These are phyloP conservation scores for Wickerhamomyces sp. DNA, from an alignment of 1,139 yeast species.

Conservation along the genomic window DNA sequence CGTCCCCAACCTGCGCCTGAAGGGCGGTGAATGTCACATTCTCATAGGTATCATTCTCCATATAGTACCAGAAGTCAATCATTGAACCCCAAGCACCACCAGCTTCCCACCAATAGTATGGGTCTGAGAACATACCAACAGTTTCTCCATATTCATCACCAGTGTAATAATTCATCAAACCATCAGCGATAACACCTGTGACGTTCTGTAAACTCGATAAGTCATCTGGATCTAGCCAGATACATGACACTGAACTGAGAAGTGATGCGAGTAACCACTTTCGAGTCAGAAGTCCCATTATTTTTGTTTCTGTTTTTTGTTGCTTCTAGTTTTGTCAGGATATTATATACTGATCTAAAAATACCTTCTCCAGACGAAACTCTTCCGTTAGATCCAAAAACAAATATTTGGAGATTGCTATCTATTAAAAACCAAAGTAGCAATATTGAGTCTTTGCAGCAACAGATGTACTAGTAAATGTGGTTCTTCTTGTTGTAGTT, in stretches of 20 bases:
- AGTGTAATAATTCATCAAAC: conserved; percentile 80
- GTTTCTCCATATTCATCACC: conserved; percentile 69
- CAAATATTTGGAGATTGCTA: too few species aligned
- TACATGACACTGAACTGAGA: conserved; percentile 14
- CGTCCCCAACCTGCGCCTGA: conserved; percentile 70
- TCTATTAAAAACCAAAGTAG: too few species aligned
- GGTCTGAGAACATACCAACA: conserved; percentile 77
- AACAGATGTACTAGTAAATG: too few species aligned
- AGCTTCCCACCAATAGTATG: conserved; percentile 99
- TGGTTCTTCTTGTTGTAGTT: too few species aligned
- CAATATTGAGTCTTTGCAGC: too few species aligned
- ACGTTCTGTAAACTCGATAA: conserved; percentile 41
- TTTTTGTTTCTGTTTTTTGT: neutral
- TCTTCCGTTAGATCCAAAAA: too few species aligned
- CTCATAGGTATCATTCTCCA: conserved; percentile 67
- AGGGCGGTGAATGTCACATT: conserved; percentile 57
- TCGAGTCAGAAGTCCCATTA: conserved; percentile 1
- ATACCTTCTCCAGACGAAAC: too few species aligned
- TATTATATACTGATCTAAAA: too few species aligned
- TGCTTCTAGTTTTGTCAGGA: neutral
- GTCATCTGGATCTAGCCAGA: conserved; percentile 33
- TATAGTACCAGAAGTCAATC: conserved; percentile 69
- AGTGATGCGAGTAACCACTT: neutral
- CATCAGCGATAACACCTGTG: conserved; percentile 51
- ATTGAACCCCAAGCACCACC: conserved; percentile 94